A percentile compares a stretch with the other conserved stretches of the same genome.
phyloP scores from a whole-genome alignment of 805 yeast species.

The Brettanomyces sp. region DNA sequence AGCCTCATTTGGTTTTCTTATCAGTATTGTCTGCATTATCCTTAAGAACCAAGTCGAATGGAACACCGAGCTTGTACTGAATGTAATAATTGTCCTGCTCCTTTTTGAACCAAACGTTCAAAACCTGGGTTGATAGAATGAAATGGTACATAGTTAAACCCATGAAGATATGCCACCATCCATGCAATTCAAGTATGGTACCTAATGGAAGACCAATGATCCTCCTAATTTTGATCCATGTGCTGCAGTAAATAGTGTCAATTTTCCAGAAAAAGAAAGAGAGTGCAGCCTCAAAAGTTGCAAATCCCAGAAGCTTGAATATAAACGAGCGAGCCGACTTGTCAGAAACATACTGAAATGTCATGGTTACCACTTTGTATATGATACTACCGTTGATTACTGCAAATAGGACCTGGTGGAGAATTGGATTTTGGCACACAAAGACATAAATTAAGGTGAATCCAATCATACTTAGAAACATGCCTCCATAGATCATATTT shows the following conservation, averaged over 20 bases:
- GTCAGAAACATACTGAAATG: conserved; percentile 44
- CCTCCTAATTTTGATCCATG: conserved; percentile 51
- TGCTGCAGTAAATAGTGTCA: conserved; percentile 69
- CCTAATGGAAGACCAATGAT: conserved; percentile 74
- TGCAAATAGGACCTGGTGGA: conserved; percentile 80
- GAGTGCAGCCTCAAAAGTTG: conserved; percentile 50
- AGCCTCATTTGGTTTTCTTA: background rate
- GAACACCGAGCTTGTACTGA: conserved; percentile 44
- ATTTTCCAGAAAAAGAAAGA: conserved; percentile 82
- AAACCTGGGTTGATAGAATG: conserved; percentile 63
- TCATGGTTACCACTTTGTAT: conserved; percentile 41
- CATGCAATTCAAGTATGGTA: conserved; percentile 69
- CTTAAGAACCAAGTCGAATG: conserved; percentile 37
- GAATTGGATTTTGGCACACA: conserved; percentile 57
- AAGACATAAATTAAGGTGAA: conserved; percentile 41
- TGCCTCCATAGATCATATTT: conserved; percentile 9
- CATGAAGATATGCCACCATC: conserved; percentile 90
- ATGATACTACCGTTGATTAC: conserved; percentile 60
- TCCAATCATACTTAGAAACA: conserved; percentile 7
- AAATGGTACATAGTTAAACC: conserved; percentile 79
- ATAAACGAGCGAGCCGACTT: conserved; percentile 36
- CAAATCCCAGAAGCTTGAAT: conserved; percentile 45
- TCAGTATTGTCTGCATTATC: too few relatives aligned
- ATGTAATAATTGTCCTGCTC: conserved; percentile 42
- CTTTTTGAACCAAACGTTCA: conserved; percentile 54